Evolutionary conservation across 2,329 filamentous ascomycete genomes (phyloP), one percentile per base, ranked within the genome.

Genomic region (Colletotrichum australisinense): DNA sequence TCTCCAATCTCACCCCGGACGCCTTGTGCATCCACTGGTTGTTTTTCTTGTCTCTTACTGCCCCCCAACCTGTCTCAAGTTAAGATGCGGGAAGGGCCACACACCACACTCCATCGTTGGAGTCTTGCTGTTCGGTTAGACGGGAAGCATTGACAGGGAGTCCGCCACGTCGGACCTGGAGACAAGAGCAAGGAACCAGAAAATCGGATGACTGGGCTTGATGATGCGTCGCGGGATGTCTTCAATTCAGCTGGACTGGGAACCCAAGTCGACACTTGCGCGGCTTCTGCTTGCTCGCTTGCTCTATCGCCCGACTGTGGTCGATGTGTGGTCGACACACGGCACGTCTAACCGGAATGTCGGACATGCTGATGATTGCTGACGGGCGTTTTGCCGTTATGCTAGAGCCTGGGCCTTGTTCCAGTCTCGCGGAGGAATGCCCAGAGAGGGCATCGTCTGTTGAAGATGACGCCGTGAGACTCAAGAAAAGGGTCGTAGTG

Each of bases 341-440:
- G 58, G 42, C 56, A 35, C 30, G 38, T 11, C 32, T 35, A 35
- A 35, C n/a, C 63, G 67, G 67, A 58, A 69, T 69, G 60, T 11
- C 35, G 42, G 42, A 11, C 14, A 42, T 42, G 38, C 5, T 42
- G 38, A 16, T 42, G 16, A 16, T 19, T 14, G 58, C 16, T 22
- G 19, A 8, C 32, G 28, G 32, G 46, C 9, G 58, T 63, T 60
- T 53, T 42, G 28, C 65, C 19, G 56, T 24, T 28, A 38, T 42
- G 38, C 53, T 53, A 30, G 28, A 30, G 42, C 8, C 42, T 49
- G 19, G 42, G 9, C 42, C 19, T 35, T 52, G 38, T 66, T 35
- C 56, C 67, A 52, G 2, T 46, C 26, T 49, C 19, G 42, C 42
- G n/a, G 46, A 35, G 56, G 26, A n/a, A 42, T 60, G 16, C 24